Conservation (phyloP, 1,139 yeast genomes). For the Suhomyces kunorum region DNA sequence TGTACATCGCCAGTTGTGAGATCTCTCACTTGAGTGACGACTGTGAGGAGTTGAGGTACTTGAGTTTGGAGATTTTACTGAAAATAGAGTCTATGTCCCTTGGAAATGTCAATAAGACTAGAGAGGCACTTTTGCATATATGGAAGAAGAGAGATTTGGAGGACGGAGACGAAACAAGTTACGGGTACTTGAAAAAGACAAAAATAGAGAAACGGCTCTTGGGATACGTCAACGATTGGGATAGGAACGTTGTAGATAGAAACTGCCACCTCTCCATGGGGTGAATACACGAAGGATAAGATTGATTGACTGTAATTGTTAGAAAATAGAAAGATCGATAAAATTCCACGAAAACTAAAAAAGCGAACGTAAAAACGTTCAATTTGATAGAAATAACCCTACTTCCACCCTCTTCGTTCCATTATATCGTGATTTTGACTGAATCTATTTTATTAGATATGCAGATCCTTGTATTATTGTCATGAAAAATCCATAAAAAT, state of each 20-base stretch:
- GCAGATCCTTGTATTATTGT: too few relatives aligned
- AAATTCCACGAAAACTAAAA: too few relatives aligned
- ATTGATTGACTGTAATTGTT: not conserved
- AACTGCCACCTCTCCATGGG: slow-evolving; percentile 30
- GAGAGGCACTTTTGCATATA: slow-evolving; percentile 22
- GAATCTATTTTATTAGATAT: too few relatives aligned
- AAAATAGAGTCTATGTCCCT: slow-evolving; percentile 25
- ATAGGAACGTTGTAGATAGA: slow-evolving; percentile 30
- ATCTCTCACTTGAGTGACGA: slow-evolving; percentile 24
- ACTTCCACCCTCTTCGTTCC: too few relatives aligned
- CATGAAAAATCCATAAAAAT: too few relatives aligned
- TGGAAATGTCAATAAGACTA: slow-evolving; percentile 30
- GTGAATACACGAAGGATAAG: slow-evolving; percentile 8
- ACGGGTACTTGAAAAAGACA: slow-evolving; percentile 17
- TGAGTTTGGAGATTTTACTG: slow-evolving; percentile 26
- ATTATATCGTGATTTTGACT: too few relatives aligned
- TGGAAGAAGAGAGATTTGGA: slow-evolving; percentile 35
- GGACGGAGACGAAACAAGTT: slow-evolving; percentile 24
- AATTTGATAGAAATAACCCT: too few relatives aligned
- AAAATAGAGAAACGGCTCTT: slow-evolving; percentile 11
- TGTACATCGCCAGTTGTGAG: slow-evolving; percentile 28
- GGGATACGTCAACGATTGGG: slow-evolving; percentile 35
- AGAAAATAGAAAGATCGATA: too few relatives aligned
- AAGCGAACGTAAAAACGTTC: too few relatives aligned
- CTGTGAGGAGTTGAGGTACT: slow-evolving; percentile 30